Evolutionary conservation across 2,329 filamentous ascomycete genomes (phyloP), one percentile per base, ranked within the genome.

Genomic region (Albifimbria verrucaria): DNA sequence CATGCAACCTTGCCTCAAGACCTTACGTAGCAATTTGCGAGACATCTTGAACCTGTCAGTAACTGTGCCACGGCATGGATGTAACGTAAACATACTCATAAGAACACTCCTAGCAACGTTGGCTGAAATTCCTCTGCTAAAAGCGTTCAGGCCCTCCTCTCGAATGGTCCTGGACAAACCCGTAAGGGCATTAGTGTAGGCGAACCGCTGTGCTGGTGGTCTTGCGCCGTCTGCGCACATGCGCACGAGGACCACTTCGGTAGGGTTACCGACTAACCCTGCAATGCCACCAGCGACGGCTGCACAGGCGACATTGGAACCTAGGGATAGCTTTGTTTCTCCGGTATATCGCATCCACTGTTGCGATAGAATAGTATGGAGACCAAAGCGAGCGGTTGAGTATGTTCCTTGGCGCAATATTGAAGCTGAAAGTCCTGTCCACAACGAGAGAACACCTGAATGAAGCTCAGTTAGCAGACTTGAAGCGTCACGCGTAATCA

Each of bases 141-240:
- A 75, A 0, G 72, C 65, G 0, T 51, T 52, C n/a, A 72, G 6
- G 0, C 74, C 74, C 50, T 77, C 74, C 7, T 76, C 73, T 1
- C 62, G 54, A 4, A 61, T 65, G 21, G 72, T 68, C 15, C 68
- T 61, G 21, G 64, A 58, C 43, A 67, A 53, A 10, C 68, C 74
- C 20, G 65, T 53, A 1, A 74, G 10, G 0, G 72, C 70, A 39
- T 76, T 74, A 0, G 66, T 59, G 51, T 76, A 75, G 5, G 53
- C 55, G 46, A 73, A 73, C n/a, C 69, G 65, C 48, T 76, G 63
- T 1, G 57, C 56, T 0, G 60, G 57, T 1, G 64, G 52, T 55
- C 71, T 75, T 0, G 74, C 74, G 1, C 73, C 74, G 58, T 77
- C 74, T 15, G 73, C 71, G 53, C 74, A 76, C 74, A 77, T 77